A percentile compares a stretch with the other conserved stretches of the same genome.
Evolutionary conservation across 495 filamentous ascomycete species (phyloP).

Genomic region (Terfezia boudieri): DNA sequence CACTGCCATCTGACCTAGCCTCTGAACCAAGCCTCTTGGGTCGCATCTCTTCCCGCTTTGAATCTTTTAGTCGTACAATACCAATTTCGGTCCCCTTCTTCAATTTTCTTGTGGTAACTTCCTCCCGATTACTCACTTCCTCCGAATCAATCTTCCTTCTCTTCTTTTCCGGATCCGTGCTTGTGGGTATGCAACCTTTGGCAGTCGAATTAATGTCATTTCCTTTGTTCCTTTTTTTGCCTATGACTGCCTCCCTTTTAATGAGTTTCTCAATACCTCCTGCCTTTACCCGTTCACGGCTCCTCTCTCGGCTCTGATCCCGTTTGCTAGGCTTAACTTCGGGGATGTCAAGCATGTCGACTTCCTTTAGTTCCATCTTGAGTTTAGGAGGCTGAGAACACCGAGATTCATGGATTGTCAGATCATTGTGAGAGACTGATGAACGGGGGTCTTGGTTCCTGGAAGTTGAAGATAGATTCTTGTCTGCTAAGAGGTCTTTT

Average conservation of each 20-base stretch:
- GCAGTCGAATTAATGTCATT: no score
- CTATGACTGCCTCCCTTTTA: background rate
- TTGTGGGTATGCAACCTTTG: background rate
- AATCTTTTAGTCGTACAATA: background rate
- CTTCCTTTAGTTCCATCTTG: background rate
- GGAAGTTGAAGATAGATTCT: background rate
- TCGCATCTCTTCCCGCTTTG: background rate
- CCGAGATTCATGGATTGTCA: background rate
- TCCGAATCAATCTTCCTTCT: background rate
- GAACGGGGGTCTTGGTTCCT: no score
- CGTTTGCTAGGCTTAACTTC: background rate
- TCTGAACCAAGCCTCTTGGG: background rate
- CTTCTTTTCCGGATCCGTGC: background rate
- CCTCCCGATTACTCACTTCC: background rate
- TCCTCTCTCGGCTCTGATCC: background rate
- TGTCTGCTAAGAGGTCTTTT: background rate
- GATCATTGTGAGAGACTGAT: no score
- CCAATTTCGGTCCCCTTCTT: background rate
- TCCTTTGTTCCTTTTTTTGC: background rate
- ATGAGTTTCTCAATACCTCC: background rate
- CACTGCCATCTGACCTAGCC: background rate
- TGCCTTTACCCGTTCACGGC: background rate
- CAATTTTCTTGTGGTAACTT: background rate
- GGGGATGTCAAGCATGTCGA: background rate
- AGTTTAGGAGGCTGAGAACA: background rate